Base-by-base conservation (phyloP, 2,329 filamentous ascomycete genomes). In the Grosmannia clavigera region DNA sequence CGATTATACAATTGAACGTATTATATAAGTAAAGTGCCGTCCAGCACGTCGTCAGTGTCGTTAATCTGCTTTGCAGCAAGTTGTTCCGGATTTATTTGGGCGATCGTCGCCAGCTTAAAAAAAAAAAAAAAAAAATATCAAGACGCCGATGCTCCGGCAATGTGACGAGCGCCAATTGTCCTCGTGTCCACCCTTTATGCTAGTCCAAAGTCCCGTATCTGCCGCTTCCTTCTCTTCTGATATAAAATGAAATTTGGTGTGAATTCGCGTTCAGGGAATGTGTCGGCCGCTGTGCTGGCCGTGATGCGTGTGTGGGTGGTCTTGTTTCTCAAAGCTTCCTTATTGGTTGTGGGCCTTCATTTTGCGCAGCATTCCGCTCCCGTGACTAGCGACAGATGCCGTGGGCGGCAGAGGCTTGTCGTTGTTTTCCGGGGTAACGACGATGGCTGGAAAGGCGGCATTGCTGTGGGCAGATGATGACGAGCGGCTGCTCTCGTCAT, bases 401-500 rank as follows among this genome's bases (percentile, higher is more conserved):
- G 57, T 43, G 10, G 31, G 54, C 22, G 54, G 5, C 14, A 48
- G 22, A 11, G 56, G 19, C 12, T 58, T 35, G 52, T 12, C 7
- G 27, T 54, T 29, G 5, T 27, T 25, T 25, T n/a, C 57, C 16
- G n/a, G 7, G 3, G 56, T 16, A 19, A 25, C 22, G 16, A 22
- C 16, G 2, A 38, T 48, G 25, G 53, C 16, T 2, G 58, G 27
- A 7, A 40, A 60, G 6, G 54, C 14, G 40, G 7, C 29, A 25
- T 60, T 57, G 40, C 58, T 33, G 38, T 59, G 54, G 19, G 51
- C 55, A 0, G 61, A 61, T 14, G 60, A 60, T 48, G 64, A 65
- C 7, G 43, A 46, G 58, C 64, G 65, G 3, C 64, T 62, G 35
- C 75, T 64, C 61, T 76, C 78, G 58, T 74, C 62, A n/a, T 46